phyloP scores from a whole-genome alignment of 2,329 filamentous ascomycete species.

The Ophiostoma tasmaniense region DNA sequence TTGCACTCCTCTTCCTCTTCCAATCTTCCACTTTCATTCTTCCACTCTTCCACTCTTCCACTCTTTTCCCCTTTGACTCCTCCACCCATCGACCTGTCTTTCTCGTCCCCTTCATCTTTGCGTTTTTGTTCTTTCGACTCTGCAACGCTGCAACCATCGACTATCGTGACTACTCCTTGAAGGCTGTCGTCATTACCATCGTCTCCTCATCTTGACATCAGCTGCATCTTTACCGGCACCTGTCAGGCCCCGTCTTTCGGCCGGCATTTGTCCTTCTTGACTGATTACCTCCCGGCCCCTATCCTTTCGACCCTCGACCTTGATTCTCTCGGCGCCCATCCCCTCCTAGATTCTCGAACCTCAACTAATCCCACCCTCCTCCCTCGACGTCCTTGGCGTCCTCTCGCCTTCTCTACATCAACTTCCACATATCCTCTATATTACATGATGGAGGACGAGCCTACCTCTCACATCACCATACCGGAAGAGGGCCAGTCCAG shows the following conservation, averaged over 20 bases:
- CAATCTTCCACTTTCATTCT: not conserved
- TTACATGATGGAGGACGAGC: constrained; percentile 3
- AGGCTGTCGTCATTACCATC: not conserved
- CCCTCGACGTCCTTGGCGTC: not conserved
- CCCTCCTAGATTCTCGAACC: not conserved
- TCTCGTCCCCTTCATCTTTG: not conserved
- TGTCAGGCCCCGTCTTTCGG: not conserved
- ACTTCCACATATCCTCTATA: not conserved
- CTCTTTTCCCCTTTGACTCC: constrained; percentile 1
- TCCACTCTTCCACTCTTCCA: not conserved
- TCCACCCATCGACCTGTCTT: not conserved
- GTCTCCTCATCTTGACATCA: not conserved
- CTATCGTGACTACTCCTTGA: not conserved
- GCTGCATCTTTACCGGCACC: not conserved
- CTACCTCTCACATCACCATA: constrained; percentile 9
- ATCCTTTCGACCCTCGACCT: not conserved
- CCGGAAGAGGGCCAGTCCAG: constrained; percentile 5
- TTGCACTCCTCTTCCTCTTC: not conserved
- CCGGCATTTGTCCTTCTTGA: not conserved
- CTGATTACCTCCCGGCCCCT: not conserved
- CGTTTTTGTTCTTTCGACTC: not conserved
- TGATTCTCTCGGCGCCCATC: not conserved
- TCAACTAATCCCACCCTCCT: not conserved
- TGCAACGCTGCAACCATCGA: not conserved
- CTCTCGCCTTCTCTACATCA: not conserved